Evolutionary conservation across 352 stramenopile genomes (phyloP), one percentile per base, ranked within the genome.

Genomic region (Globisporangium abappressorium): DNA sequence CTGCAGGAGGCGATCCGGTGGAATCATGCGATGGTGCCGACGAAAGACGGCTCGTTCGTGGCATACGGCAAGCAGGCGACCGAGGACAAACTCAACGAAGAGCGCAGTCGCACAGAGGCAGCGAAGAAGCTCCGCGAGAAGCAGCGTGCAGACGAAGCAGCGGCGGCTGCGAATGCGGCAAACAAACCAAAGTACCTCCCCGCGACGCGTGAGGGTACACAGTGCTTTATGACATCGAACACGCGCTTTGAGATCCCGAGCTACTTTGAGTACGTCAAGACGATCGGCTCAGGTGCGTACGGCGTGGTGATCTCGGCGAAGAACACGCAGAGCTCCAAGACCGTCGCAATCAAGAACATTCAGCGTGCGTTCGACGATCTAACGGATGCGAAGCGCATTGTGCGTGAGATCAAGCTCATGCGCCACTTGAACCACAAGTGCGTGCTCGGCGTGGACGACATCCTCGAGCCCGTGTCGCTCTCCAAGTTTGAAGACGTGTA

Each of bases 371-470:
- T 99, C 73, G 93, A 98, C 60, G 97, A 99, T 74, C 87, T 99
- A 43, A 98, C 98, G 26, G 98, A 99, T 76, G 98, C 98, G 30
- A 99, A 99, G 76, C 92, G 98, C 56, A 99, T 99, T 67, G 85
- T 99, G 24, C 83, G 97, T 0, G 97, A 99, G 82, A 98, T 99
- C 72, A 94, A 96, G 64, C 75, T 98, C 38, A 92, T 98, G 84
- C 78, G 92, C 5, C 90, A 97, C 58, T 68, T 99, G 85, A 70
- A 91, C 30, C 92, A 97, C 76, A 94, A 98, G 75, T 97, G 94
- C 67, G 79, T 97, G 38, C 70, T 96, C 0, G 83, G 83, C 15
- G 80, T 96, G n/a, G 79, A 90, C 57, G 86, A 94, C 54, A 89
- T 95, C 30, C 69, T 94, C 11, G 79, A 87, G 59, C 89, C 89